Percentiles rank a stretch among this genome's conserved stretches.
These are phyloP conservation scores for Magnusiomyces suaveolens DNA, from an alignment of 1,139 yeast genomes.

Conservation along the genomic window DNA sequence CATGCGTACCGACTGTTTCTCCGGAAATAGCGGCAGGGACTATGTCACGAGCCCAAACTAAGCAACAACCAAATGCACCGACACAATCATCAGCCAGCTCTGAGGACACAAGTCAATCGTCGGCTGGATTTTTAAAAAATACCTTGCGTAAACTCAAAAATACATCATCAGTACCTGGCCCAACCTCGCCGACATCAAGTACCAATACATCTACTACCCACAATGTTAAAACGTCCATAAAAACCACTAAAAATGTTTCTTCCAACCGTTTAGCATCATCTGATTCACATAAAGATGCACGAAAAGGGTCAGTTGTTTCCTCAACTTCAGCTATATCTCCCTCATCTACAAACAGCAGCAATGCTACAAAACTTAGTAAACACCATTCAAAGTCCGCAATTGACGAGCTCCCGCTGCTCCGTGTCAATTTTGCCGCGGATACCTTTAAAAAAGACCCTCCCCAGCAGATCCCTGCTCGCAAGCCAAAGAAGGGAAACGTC, in stretches of 20 bases:
- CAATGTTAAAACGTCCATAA: background rate
- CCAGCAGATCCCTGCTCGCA: slow-evolving; percentile 85
- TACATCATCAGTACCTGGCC: background rate
- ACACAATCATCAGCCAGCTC: background rate
- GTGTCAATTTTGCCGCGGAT: slow-evolving; percentile 66
- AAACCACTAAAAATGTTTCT: background rate
- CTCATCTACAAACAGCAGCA: background rate
- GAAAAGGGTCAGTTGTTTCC: background rate
- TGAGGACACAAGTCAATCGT: background rate
- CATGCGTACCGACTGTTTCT: slow-evolving; percentile 1
- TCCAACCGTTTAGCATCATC: background rate
- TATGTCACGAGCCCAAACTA: background rate
- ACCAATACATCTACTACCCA: background rate
- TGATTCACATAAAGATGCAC: no score
- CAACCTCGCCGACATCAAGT: background rate
- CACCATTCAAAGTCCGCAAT: background rate
- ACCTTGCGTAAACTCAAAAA: background rate
- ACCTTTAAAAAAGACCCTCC: slow-evolving; percentile 74
- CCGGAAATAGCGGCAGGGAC: background rate
- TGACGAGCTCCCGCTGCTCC: slow-evolving; percentile 14
- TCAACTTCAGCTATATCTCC: background rate
- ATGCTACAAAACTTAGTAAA: no score
- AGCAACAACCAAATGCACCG: background rate
- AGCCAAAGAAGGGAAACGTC: slow-evolving; percentile 74
- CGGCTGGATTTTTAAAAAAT: background rate